phyloP scores from a whole-genome alignment of 1,139 yeast genomes.

The Candida sanyaensis region DNA sequence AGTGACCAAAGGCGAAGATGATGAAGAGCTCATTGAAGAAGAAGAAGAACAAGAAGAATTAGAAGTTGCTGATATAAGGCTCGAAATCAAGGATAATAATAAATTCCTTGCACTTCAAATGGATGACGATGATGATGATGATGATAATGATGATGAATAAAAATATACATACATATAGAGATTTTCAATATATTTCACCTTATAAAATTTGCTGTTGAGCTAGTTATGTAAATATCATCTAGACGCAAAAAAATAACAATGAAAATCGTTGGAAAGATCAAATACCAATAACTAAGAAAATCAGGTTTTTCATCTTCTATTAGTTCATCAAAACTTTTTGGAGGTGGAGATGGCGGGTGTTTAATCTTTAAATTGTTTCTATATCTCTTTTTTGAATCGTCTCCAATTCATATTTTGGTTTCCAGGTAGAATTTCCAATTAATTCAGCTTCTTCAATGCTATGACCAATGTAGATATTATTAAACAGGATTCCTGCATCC shows the following conservation, averaged over 20 bases:
- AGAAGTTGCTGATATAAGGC: conserved; percentile 20
- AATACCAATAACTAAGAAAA: not conserved
- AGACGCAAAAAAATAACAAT: not conserved
- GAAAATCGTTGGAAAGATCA: not conserved
- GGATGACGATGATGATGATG: not conserved
- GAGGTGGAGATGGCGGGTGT: conserved; percentile 43
- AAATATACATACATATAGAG: no score
- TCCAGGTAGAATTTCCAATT: conserved; percentile 76
- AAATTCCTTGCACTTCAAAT: conserved; percentile 1
- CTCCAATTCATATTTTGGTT: conserved; percentile 64
- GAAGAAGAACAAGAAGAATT: conserved; percentile 12
- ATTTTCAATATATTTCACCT: not conserved
- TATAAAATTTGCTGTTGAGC: not conserved
- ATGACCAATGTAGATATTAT: conserved; percentile 85
- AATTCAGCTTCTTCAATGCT: conserved; percentile 78
- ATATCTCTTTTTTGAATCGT: conserved; percentile 30
- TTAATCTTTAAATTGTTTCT: conserved; percentile 39
- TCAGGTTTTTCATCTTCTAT: not conserved
- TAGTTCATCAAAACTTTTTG: conserved; percentile 35
- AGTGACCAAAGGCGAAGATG: conserved; percentile 1
- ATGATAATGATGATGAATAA: not conserved
- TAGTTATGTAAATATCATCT: not conserved
- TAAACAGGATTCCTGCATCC: conserved; percentile 72
- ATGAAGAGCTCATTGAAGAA: conserved; percentile 3
- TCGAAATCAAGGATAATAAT: not conserved